Evolutionary conservation across 441 rosid species (phyloP).

Genomic region (Capsella rubella): DNA sequence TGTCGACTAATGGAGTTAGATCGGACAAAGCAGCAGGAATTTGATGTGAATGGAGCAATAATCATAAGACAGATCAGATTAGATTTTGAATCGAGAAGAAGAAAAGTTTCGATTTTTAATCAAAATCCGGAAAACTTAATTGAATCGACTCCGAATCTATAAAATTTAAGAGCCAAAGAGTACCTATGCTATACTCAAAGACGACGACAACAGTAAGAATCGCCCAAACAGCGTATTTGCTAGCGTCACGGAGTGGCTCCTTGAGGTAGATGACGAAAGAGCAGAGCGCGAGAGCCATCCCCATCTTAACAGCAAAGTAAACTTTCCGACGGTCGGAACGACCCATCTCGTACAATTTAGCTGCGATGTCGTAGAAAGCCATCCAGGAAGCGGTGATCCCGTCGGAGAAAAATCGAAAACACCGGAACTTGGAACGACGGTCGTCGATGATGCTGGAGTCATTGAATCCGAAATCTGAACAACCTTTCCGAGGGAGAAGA

Average conservation of each 20-base stretch:
- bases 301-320: conserved; percentile 78
- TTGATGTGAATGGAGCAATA: neutral
- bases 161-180: neutral
- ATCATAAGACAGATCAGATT: conserved; percentile 10
- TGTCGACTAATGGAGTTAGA: neutral
- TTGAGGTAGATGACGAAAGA: conserved; percentile 71
- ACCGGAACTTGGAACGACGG: conserved; percentile 47
- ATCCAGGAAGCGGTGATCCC: conserved; percentile 49
- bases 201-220: conserved; percentile 90
- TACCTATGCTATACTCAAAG: conserved; percentile 92
- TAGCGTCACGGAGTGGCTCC: conserved; percentile 57
- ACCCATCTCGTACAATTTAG: conserved; percentile 76
- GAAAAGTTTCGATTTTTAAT: conserved; percentile 1
- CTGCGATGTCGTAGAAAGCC: conserved; percentile 32
- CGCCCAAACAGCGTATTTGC: conserved; percentile 90
- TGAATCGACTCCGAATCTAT: neutral
- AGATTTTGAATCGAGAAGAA: conserved; percentile 2
- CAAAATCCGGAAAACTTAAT: neutral
- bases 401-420: conserved; percentile 60
- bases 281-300: conserved; percentile 65
- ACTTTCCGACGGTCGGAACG: conserved; percentile 76
- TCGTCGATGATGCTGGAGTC: conserved; percentile 45
- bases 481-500: conserved; percentile 56
- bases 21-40: neutral
- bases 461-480: conserved; percentile 57